phyloP scores from a whole-genome alignment of 306 rosid genomes.

The Pyrus pyrifolia region DNA sequence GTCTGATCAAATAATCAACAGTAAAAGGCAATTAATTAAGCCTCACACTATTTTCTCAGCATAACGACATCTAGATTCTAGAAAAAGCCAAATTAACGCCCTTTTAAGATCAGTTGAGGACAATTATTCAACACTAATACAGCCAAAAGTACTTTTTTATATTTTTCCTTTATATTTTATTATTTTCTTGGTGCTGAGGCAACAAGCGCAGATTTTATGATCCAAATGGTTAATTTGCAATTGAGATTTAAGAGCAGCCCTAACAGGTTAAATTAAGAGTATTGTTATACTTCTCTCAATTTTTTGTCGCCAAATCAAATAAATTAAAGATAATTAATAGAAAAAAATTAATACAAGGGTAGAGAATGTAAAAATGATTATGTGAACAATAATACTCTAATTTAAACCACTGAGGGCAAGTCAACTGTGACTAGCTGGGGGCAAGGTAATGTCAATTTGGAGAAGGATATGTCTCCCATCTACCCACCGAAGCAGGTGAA shows the following conservation, averaged over 20 bases:
- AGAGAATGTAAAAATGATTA: no score
- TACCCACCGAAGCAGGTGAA: background rate
- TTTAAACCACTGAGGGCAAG: background rate
- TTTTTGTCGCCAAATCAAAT: rapidly evolving
- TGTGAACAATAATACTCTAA: no score
- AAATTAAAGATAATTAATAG: no score
- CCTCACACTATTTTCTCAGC: constrained; percentile 1
- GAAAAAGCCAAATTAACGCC: constrained; percentile 14
- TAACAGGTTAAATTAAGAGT: no score
- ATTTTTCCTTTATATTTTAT: background rate
- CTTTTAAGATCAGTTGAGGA: background rate
- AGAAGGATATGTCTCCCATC: background rate
- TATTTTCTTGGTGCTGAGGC: background rate
- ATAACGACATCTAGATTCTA: constrained; percentile 12
- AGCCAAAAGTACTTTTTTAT: background rate
- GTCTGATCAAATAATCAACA: constrained; percentile 36
- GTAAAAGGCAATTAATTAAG: constrained; percentile 15
- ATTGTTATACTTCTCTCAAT: no score
- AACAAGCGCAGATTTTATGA: background rate
- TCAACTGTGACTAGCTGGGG: background rate
- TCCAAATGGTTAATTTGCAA: background rate
- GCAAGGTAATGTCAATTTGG: background rate
- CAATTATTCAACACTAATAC: background rate
- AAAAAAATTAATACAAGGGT: no score
- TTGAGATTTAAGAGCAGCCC: background rate